phyloP scores from a whole-genome alignment of 208 protist genomes.

The Phytomonas francai region DNA sequence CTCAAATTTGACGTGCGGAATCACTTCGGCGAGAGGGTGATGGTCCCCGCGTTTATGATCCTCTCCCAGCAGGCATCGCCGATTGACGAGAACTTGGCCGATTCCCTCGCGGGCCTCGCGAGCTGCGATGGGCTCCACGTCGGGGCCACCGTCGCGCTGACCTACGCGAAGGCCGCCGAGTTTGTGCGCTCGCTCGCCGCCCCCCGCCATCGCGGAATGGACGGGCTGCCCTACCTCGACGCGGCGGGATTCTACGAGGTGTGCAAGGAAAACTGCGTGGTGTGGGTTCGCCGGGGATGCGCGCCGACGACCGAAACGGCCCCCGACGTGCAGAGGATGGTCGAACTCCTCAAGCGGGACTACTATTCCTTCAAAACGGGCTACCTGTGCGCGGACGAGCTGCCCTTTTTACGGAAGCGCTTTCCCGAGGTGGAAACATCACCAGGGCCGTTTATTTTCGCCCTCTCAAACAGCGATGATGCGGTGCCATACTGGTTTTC shows the following conservation, averaged over 20 bases:
- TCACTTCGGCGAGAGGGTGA: constrained; percentile 40
- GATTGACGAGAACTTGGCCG: constrained; percentile 11
- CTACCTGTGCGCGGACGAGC: constrained; percentile 60
- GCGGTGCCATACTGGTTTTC: constrained; percentile 27
- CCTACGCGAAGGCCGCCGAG: constrained; percentile 40
- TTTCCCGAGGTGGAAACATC: background rate
- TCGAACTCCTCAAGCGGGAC: constrained; percentile 24
- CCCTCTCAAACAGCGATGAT: constrained; percentile 60
- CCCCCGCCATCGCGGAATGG: constrained; percentile 34
- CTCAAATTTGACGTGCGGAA: constrained; percentile 49
- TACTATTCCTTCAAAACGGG: constrained; percentile 57
- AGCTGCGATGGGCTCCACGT: constrained; percentile 56
- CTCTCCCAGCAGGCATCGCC: constrained; percentile 37
- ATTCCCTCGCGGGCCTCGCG: constrained; percentile 4
- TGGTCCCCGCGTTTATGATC: constrained; percentile 68
- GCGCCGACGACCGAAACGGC: constrained; percentile 6
- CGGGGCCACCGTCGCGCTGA: constrained; percentile 48
- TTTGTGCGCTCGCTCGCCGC: constrained; percentile 52
- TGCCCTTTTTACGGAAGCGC: constrained; percentile 17
- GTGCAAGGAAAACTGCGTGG: constrained; percentile 58
- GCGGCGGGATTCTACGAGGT: constrained; percentile 43
- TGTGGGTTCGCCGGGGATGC: constrained; percentile 67
- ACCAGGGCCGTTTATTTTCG: constrained; percentile 17
- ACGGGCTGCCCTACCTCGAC: constrained; percentile 27
- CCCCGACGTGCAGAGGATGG: constrained; percentile 11